Evolutionary conservation across 2,329 filamentous ascomycete species (phyloP), one percentile per base, ranked within the genome.

Genomic region (Alternaria metachromatica): DNA sequence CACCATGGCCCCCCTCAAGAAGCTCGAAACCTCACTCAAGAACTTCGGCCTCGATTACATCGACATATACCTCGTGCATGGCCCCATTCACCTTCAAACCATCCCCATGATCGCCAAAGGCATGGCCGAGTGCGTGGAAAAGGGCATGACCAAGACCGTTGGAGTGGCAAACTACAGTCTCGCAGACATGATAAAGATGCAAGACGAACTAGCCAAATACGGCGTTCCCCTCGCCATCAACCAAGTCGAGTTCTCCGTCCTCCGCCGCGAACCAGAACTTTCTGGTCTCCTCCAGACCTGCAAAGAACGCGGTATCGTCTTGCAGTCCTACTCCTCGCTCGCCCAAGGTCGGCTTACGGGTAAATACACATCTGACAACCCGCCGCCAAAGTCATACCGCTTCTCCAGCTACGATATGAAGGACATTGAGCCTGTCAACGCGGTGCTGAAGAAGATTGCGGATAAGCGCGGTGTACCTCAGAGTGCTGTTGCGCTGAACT

Each of bases 381-480:
- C 78, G 51, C 80, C 81, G 8, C 76, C 76, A 1, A 76, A 77
- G 20, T 73, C 71, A 5, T 78, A 81, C 50, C 71, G 76, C 9
- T 84, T 83, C 65, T 80, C 78, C 51, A 79, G 76, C 50, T 84
- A 84, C 63, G 77, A 80, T 1, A 84, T 84, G 78, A 78, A 80
- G 66, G 72, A 82, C 56, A 65, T 84, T 15, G 78, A 82, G 59
- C 80, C 80, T 5, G 72, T 80, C 0, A 60, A 83, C 11, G 71
- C 76, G 6, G 74, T 78, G 6, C 66, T 83, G 53, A 75, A 77
- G 37, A 65, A 65, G 23, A 81, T 83, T 57, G 80, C 78, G 0
- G 75, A 78, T 9, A 75, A 77, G 58, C 74, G 72, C 10, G 75
- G 72, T 6, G 77, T 81, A 13, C 67, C 67, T 18, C 65, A 78